Percentiles rank a stretch among this genome's conserved stretches.
Evolutionary conservation across 202 grass and related monocot genomes (phyloP).

Genomic region (Panicum hallii): DNA sequence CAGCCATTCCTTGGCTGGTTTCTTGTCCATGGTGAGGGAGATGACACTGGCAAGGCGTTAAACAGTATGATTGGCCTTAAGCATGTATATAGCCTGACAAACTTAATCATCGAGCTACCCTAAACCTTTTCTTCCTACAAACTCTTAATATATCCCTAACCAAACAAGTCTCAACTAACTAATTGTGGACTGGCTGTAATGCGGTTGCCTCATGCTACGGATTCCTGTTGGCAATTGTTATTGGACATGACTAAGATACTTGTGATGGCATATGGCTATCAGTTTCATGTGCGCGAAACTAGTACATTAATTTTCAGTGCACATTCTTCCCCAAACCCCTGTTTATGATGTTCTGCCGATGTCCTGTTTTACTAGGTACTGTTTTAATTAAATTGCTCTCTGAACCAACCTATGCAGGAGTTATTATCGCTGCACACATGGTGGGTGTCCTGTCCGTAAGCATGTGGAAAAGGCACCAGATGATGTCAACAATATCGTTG

Average conservation of each 20-base stretch:
- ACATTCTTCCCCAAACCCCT: slow-evolving; percentile 23
- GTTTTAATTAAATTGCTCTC: slow-evolving; percentile 42
- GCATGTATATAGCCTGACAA: neutral
- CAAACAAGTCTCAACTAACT: neutral
- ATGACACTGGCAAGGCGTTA: neutral
- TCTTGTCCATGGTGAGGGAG: neutral
- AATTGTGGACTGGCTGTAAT: neutral
- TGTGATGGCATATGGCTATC: neutral
- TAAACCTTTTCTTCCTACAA: neutral
- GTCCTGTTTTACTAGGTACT: slow-evolving; percentile 14
- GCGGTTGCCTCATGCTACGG: neutral
- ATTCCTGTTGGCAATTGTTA: neutral
- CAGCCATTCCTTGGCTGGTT: neutral
- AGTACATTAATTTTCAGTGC: slow-evolving; percentile 13
- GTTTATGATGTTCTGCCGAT: slow-evolving; percentile 34
- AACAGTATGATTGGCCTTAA: neutral
- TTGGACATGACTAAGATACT: neutral
- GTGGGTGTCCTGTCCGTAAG: slow-evolving; percentile 97
- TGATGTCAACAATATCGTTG: slow-evolving; percentile 77
- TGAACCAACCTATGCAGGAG: slow-evolving; percentile 64
- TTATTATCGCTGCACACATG: slow-evolving; percentile 95
- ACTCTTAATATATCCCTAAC: neutral
- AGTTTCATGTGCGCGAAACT: neutral
- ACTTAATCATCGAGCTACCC: neutral
- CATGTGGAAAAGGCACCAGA: slow-evolving; percentile 93